Evolutionary conservation across 805 yeast genomes (phyloP).

Genomic region (Candida ipomoeae): DNA sequence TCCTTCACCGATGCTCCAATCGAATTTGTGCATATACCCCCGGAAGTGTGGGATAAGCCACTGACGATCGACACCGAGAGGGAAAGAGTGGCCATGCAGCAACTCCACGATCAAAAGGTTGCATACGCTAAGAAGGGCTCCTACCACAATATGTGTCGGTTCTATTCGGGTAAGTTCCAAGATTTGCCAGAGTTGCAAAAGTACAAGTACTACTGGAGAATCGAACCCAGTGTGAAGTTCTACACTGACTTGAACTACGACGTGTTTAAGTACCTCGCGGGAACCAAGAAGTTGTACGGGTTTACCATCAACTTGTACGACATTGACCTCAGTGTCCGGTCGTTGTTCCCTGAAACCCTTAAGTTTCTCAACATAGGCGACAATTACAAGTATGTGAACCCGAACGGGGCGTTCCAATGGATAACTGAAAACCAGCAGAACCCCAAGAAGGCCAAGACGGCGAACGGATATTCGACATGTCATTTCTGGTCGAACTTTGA

Average conservation of each 20-base stretch:
- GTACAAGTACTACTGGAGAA: constrained; percentile 73
- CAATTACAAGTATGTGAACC: constrained; percentile 48
- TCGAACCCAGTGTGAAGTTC: constrained; percentile 70
- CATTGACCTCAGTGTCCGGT: constrained; percentile 55
- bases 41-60: constrained; percentile 58
- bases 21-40: constrained; percentile 39
- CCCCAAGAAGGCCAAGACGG: constrained; percentile 38
- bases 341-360: constrained; percentile 69
- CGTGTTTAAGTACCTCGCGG: constrained; percentile 68
- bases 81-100: constrained; percentile 39
- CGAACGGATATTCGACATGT: constrained; percentile 61
- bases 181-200: constrained; percentile 58
- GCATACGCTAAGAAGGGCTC: constrained; percentile 60
- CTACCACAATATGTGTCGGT: constrained; percentile 84
- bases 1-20: constrained; percentile 29
- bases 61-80: constrained; percentile 44
- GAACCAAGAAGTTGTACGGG: constrained; percentile 67
- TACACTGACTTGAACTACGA: constrained; percentile 71
- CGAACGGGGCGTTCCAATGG: constrained; percentile 50
- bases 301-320: constrained; percentile 68
- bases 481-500: constrained; percentile 93
- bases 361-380: constrained; percentile 55
- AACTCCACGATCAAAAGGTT: constrained; percentile 40
- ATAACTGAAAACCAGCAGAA: constrained; percentile 48
- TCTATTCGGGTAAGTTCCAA: constrained; percentile 62